phyloP scores from a whole-genome alignment of 345 rosid species.

The Melaleuca quinquenervia region DNA sequence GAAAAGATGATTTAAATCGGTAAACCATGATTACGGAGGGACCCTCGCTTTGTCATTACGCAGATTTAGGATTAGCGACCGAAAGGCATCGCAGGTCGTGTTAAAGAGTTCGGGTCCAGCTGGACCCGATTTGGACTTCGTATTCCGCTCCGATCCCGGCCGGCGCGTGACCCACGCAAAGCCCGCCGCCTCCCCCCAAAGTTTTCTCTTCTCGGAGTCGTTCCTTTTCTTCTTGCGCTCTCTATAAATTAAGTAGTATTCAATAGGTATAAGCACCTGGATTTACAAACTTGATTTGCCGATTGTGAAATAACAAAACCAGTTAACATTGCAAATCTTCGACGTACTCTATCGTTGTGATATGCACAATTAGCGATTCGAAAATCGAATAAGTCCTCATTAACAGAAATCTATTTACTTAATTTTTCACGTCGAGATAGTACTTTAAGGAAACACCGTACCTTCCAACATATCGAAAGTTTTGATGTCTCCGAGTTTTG shows the following conservation, averaged over 20 bases:
- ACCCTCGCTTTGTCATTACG: neutral
- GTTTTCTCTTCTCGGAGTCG: neutral
- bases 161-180: too few species aligned
- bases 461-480: neutral
- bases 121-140: neutral
- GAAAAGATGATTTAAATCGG: neutral
- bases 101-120: neutral
- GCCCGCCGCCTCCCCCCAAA: neutral
- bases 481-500: neutral
- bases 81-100: neutral
- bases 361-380: neutral
- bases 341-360: neutral
- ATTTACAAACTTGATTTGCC: neutral
- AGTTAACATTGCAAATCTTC: neutral
- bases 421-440: neutral
- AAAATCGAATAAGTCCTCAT: neutral
- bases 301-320: neutral
- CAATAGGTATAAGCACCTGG: neutral
- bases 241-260: neutral
- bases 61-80: neutral
- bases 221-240: neutral
- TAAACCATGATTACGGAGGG: neutral
- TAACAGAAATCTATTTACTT: neutral
- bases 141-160: neutral
- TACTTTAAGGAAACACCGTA: neutral